Percentiles rank a stretch among this genome's conserved stretches.
Evolutionary conservation across 1,139 yeast genomes (phyloP).

Genomic region (Suzukiozyma palmioleophila): DNA sequence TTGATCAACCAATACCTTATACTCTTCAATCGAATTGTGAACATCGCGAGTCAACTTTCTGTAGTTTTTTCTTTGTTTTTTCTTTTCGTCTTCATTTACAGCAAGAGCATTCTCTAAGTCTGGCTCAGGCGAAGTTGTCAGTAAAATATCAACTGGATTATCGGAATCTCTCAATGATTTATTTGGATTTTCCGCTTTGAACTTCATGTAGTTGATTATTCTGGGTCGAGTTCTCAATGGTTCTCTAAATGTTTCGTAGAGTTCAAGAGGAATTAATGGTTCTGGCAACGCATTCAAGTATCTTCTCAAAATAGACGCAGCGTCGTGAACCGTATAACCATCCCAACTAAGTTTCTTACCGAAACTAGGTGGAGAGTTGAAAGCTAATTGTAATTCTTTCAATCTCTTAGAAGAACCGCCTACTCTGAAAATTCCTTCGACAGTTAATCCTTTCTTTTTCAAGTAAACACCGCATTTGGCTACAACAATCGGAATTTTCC

Average conservation of each 20-base stretch:
- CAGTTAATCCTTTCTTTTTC: conserved; percentile 68
- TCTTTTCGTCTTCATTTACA: conserved; percentile 7
- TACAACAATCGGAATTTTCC: conserved; percentile 82
- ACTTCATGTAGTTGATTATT: conserved; percentile 59
- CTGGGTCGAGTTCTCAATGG: conserved; percentile 64
- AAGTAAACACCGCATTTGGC: conserved; percentile 90
- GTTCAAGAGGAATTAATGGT: conserved; percentile 77
- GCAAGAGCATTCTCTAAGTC: conserved; percentile 3
- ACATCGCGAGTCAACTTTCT: conserved; percentile 54
- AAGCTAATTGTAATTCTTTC: conserved; percentile 76
- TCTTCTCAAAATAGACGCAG: conserved; percentile 84
- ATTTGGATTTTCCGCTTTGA: conserved; percentile 43
- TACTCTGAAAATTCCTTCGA: conserved; percentile 90
- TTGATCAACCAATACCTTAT: conserved; percentile 60
- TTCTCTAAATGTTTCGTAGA: conserved; percentile 75
- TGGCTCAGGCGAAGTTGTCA: background rate
- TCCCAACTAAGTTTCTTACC: conserved; percentile 90
- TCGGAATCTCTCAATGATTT: conserved; percentile 17
- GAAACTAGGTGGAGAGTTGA: conserved; percentile 83
- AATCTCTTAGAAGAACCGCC: conserved; percentile 90
- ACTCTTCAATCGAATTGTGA: conserved; percentile 64
- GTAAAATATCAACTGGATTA: conserved; percentile 3
- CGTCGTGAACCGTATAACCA: conserved; percentile 96
- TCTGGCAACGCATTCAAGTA: conserved; percentile 87
- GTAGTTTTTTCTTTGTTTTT: conserved; percentile 31